Conservation (phyloP, 2,329 filamentous ascomycete genomes). For the Aureobasidium sp. region DNA sequence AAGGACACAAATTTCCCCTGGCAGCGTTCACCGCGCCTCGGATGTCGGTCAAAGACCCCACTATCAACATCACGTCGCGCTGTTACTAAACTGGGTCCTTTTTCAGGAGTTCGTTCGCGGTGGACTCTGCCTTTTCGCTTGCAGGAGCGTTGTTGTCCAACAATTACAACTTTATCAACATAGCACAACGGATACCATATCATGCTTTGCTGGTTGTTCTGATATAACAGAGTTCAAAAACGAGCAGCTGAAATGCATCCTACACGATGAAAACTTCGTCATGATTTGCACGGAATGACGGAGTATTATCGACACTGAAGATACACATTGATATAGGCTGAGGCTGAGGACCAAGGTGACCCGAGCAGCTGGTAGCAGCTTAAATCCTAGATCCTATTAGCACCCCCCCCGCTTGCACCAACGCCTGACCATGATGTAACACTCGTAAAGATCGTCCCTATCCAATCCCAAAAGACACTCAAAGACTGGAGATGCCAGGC, state of each 20-base stretch:
- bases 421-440: conserved; percentile 6
- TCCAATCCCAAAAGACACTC: not conserved
- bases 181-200: not conserved
- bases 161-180: conserved; percentile 1
- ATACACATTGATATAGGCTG: conserved; percentile 6
- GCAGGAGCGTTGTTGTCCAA: not conserved
- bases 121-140: not conserved
- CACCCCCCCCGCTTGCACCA: not conserved
- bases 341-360: not conserved
- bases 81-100: not conserved
- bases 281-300: conserved; percentile 3
- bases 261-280: not conserved
- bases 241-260: not conserved
- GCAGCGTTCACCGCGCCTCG: not conserved
- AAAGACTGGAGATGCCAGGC: conserved; percentile 16
- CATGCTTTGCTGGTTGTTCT: not conserved
- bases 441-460: not conserved
- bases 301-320: not conserved
- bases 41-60: not conserved
- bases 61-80: not conserved
- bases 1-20: not conserved
- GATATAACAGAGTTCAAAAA: not conserved
- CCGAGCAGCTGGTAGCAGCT: not conserved
- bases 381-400: not conserved
- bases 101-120: not conserved